Percentiles rank a stretch among this genome's conserved stretches.
Evolutionary conservation across 2,329 filamentous ascomycete species (phyloP).

Genomic region (Hirsutella rhossiliensis): DNA sequence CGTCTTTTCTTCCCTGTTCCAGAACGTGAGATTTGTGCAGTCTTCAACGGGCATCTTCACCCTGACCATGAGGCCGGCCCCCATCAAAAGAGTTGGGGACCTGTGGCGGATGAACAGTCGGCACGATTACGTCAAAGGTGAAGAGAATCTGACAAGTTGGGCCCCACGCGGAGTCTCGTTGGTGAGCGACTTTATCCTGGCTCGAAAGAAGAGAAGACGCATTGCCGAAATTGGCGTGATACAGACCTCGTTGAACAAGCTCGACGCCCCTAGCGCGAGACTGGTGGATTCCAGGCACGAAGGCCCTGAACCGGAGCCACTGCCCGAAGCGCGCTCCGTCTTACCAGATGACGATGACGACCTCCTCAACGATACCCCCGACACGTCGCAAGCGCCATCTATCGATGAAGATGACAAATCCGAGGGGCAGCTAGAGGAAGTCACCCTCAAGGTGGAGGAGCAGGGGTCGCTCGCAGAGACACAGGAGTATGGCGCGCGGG

Average conservation of each 20-base stretch:
- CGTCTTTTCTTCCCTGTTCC: slow-evolving; percentile 79
- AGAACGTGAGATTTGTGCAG: slow-evolving; percentile 72
- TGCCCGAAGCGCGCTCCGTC: slow-evolving; percentile 23
- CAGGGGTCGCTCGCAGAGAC: slow-evolving; percentile 8
- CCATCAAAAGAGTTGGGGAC: slow-evolving; percentile 83
- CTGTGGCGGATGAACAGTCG: slow-evolving; percentile 94
- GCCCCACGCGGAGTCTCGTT: slow-evolving; percentile 80
- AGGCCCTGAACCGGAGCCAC: slow-evolving; percentile 16
- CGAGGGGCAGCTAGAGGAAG: slow-evolving; percentile 10
- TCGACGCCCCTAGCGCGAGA: slow-evolving; percentile 34
- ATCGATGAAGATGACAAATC: slow-evolving; percentile 16
- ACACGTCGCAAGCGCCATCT: slow-evolving; percentile 32
- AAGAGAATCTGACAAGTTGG: slow-evolving; percentile 79
- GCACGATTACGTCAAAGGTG: slow-evolving; percentile 91
- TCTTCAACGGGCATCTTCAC: slow-evolving; percentile 82
- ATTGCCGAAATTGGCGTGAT: slow-evolving; percentile 71
- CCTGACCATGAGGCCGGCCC: slow-evolving; percentile 72
- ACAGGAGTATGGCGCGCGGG: slow-evolving; percentile 31
- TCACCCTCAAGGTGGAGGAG: slow-evolving; percentile 9
- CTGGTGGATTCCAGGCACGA: slow-evolving; percentile 20
- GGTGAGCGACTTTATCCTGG: slow-evolving; percentile 73
- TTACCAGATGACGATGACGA: slow-evolving; percentile 45
- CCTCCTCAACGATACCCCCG: slow-evolving; percentile 44
- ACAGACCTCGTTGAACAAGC: slow-evolving; percentile 51
- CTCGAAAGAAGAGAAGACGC: slow-evolving; percentile 61